These are phyloP conservation scores for Xylariaceae sp. DNA, from an alignment of 2,329 filamentous ascomycete genomes.

Conservation along the genomic window DNA sequence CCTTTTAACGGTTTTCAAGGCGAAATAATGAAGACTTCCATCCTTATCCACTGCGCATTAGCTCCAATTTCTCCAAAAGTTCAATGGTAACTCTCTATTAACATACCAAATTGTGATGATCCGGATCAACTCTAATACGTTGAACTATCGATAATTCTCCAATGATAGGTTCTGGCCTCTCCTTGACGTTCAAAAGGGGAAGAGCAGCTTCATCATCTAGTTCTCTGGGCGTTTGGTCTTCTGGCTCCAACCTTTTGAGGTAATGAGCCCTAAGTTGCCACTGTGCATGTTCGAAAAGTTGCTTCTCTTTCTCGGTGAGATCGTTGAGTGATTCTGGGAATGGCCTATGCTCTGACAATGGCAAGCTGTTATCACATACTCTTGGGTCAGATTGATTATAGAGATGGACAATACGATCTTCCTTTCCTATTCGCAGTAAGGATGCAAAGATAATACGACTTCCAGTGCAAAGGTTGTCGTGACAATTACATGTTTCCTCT, in stretches of 20 bases:
- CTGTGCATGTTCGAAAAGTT: slow-evolving; percentile 14
- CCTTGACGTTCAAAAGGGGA: too few relatives aligned
- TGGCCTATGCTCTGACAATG: neutral
- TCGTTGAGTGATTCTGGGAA: neutral
- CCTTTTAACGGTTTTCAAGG: slow-evolving; percentile 21
- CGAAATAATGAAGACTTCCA: neutral
- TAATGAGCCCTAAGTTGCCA: slow-evolving; percentile 10
- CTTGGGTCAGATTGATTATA: neutral
- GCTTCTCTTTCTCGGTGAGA: slow-evolving; percentile 10
- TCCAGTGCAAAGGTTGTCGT: slow-evolving; percentile 16
- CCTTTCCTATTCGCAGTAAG: slow-evolving; percentile 13
- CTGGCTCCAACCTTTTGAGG: neutral
- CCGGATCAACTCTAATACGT: slow-evolving; percentile 9
- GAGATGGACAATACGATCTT: slow-evolving; percentile 3
- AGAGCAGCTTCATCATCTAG: slow-evolving; percentile 16
- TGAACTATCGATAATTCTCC: neutral
- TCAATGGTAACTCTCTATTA: too few relatives aligned
- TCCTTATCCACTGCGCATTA: neutral
- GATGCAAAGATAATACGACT: slow-evolving; percentile 24
- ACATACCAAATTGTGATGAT: slow-evolving; percentile 24
- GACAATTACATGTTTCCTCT: slow-evolving; percentile 6
- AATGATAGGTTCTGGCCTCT: neutral
- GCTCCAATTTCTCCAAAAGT: neutral
- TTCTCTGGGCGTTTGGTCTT: neutral
- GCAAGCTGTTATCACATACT: slow-evolving; percentile 2